Percentiles rank a stretch among this genome's conserved stretches.
These are phyloP conservation scores for Vaccinium macrocarpon DNA, from an alignment of 148 eudicot species.

Conservation along the genomic window DNA sequence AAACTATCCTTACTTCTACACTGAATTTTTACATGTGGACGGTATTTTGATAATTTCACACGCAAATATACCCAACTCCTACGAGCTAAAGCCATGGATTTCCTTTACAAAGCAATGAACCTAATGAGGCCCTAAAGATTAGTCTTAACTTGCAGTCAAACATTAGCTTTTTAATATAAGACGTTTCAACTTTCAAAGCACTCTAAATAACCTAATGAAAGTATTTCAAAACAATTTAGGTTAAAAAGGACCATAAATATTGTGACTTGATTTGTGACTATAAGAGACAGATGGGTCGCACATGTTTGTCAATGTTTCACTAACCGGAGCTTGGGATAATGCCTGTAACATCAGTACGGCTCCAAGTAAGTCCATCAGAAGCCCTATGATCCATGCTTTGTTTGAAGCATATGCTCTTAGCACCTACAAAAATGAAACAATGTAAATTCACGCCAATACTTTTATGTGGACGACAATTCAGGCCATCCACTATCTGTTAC, in stretches of 20 bases:
- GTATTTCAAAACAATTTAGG: background rate
- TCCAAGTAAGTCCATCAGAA: conserved; percentile 90
- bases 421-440: conserved; percentile 49
- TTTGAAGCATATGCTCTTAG: conserved; percentile 87
- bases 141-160: background rate
- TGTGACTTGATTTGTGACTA: background rate
- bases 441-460: background rate
- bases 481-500: background rate
- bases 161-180: background rate
- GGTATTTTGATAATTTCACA: too few species aligned
- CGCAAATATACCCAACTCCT: background rate
- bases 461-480: background rate
- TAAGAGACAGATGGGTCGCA: background rate
- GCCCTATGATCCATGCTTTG: conserved; percentile 78
- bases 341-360: conserved; percentile 92
- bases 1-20: too few species aligned
- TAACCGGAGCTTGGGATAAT: conserved; percentile 95
- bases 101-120: background rate
- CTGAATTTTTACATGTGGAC: too few species aligned
- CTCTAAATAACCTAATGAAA: background rate
- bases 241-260: background rate
- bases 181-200: background rate
- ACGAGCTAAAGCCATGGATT: background rate
- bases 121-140: background rate
- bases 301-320: conserved; percentile 25